Evolutionary conservation across 805 yeast species (phyloP), one percentile per base, ranked within the genome.

Genomic region (Monosporozyma unispora): DNA sequence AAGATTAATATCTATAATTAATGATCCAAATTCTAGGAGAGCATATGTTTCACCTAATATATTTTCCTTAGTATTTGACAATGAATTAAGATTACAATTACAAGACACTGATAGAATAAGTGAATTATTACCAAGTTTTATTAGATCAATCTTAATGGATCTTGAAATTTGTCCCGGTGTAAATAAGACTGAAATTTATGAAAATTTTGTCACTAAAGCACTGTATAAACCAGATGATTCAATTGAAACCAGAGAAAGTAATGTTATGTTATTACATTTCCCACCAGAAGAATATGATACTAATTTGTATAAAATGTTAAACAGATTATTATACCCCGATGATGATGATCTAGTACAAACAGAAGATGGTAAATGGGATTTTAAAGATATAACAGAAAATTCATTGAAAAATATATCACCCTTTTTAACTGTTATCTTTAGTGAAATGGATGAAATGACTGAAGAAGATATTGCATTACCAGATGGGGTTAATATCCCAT

Each of bases 221-320:
- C 48, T 53, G 19, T 58, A 62, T 42, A 53, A 48, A 37, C 64
- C 64, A 1, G 43, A 57, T 9, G 44, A 38, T 10, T 50, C 52
- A 14, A 31, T 35, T 11, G 21, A 7, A 8, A 54, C 54, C 21
- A 47, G 53, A 14, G 61, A 59, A 38, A 61, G 67, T 2, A 49
- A 50, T 31, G 51, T 65, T n/a, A 50, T 64, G 2, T 49, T 63
- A 22, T 56, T 66, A 39, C 68, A 64, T 47, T 66, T 66, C 46
- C 52, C 61, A 50, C 67, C 67, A 1, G 70, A 66, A 31, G 68
- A 66, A 44, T 66, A 62, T 45, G 64, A 64, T 18, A 37, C 59
- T 3, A 63, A 59, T 44, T 49, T 66, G 5, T 64, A 64, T 47
- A 57, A 59, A 35, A 66, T 66, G 70, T 66, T 66, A 41, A 64